Conservation (phyloP, 2,329 filamentous ascomycete genomes). For the Metarhizium album region DNA sequence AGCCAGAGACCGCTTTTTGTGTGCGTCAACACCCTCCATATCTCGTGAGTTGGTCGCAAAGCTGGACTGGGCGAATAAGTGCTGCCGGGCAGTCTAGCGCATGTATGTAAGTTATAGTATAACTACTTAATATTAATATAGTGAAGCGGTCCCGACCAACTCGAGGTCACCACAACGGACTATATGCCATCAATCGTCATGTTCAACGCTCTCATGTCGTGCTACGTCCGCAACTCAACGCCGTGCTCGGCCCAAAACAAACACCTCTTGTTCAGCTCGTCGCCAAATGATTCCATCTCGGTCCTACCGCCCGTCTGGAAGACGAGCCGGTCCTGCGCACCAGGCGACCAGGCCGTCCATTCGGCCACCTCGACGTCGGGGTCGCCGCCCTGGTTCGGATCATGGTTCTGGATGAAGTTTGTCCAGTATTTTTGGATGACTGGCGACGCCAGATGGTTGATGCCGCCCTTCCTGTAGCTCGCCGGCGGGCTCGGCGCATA, state of each 20-base stretch:
- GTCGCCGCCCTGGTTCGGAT: constrained; percentile 46
- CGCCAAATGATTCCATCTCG: constrained; percentile 26
- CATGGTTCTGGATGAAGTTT: constrained; percentile 54
- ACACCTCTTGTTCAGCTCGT: constrained; percentile 16
- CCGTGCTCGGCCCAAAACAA: constrained; percentile 14
- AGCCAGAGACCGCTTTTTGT: too few species aligned
- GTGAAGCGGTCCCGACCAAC: too few species aligned
- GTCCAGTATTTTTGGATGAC: constrained; percentile 63
- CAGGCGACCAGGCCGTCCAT: constrained; percentile 30
- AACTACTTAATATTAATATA: too few species aligned
- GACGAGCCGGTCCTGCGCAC: constrained; percentile 22
- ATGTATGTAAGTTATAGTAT: too few species aligned
- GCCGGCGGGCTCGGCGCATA: constrained; percentile 40
- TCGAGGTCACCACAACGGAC: too few species aligned
- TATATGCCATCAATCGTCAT: too few species aligned
- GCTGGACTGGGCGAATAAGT: too few species aligned
- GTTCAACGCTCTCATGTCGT: too few species aligned
- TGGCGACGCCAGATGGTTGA: constrained; percentile 47
- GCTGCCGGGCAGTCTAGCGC: too few species aligned
- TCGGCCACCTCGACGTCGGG: constrained; percentile 17
- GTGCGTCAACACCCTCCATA: too few species aligned
- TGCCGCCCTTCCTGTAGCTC: constrained; percentile 40
- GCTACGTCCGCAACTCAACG: constrained; percentile 11
- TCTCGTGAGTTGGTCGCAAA: too few species aligned
- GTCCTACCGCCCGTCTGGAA: constrained; percentile 29